Conservation (phyloP, 2,329 filamentous ascomycete species). For the Rhynchosporium graminicola region DNA sequence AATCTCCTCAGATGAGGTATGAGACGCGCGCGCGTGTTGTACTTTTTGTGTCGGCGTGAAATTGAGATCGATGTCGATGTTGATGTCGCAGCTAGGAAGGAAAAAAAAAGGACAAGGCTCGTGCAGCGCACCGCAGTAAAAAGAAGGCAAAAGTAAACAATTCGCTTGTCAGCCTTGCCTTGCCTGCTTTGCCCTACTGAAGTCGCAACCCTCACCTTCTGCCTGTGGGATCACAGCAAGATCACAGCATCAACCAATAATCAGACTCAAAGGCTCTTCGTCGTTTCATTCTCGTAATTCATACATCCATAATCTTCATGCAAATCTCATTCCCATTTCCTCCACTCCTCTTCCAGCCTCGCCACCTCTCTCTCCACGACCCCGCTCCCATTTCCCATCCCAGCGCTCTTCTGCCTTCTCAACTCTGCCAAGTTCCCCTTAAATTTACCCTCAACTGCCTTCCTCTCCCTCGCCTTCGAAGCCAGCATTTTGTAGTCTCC, state of each 20-base stretch:
- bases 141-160: neutral
- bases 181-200: neutral
- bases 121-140: neutral
- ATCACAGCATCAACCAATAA: neutral
- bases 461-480: constrained; percentile 57
- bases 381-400: constrained; percentile 8
- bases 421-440: constrained; percentile 32
- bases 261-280: neutral
- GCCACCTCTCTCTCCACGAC: constrained; percentile 44
- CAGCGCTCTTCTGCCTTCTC: constrained; percentile 20
- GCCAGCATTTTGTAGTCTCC: constrained; percentile 68
- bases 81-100: neutral
- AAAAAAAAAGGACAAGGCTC: neutral
- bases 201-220: neutral
- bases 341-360: constrained; percentile 53
- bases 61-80: neutral
- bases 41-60: neutral
- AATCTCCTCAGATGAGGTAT: neutral
- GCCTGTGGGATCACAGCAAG: too few relatives aligned
- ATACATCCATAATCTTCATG: constrained; percentile 6
- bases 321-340: constrained; percentile 48
- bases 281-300: constrained; percentile 19
- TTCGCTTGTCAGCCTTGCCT: neutral
- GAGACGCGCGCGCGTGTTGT: neutral
- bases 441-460: constrained; percentile 34